These are phyloP conservation scores for Tetrapisispora arboricola DNA, from an alignment of 805 yeast species.

Conservation along the genomic window DNA sequence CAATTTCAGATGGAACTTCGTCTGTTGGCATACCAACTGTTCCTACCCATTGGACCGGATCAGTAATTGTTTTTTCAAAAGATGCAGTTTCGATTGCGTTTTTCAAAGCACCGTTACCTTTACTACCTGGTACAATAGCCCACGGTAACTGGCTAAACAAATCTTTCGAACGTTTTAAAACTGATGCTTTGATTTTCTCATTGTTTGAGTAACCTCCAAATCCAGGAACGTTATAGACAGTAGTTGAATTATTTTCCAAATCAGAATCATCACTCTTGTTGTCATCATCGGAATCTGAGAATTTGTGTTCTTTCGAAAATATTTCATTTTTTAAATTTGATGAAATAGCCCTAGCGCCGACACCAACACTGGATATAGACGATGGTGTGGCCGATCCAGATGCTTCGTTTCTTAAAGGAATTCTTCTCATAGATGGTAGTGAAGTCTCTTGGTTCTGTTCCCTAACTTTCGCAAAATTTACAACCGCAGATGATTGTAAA, in stretches of 20 bases:
- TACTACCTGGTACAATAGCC: conserved; percentile 55
- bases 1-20: conserved; percentile 50
- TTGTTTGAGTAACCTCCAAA: conserved; percentile 71
- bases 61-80: conserved; percentile 29
- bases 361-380: neutral
- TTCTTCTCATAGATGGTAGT: conserved; percentile 28
- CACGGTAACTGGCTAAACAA: conserved; percentile 50
- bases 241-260: conserved; percentile 13
- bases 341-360: conserved; percentile 5
- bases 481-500: conserved; percentile 19
- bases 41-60: conserved; percentile 68
- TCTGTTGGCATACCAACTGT: conserved; percentile 88
- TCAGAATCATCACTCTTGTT: conserved; percentile 16
- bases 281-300: conserved; percentile 3
- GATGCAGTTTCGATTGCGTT: conserved; percentile 69
- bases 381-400: neutral
- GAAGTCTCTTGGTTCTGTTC: conserved; percentile 18
- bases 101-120: conserved; percentile 81
- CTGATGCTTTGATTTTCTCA: conserved; percentile 33
- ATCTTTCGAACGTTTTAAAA: conserved; percentile 31
- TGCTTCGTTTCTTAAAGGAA: conserved; percentile 8
- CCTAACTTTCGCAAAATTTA: conserved; percentile 23
- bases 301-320: neutral
- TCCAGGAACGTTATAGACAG: conserved; percentile 30
- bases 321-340: conserved; percentile 9